Base-by-base conservation (phyloP, 202 grass and related monocot genomes). In the Zizania palustris region DNA sequence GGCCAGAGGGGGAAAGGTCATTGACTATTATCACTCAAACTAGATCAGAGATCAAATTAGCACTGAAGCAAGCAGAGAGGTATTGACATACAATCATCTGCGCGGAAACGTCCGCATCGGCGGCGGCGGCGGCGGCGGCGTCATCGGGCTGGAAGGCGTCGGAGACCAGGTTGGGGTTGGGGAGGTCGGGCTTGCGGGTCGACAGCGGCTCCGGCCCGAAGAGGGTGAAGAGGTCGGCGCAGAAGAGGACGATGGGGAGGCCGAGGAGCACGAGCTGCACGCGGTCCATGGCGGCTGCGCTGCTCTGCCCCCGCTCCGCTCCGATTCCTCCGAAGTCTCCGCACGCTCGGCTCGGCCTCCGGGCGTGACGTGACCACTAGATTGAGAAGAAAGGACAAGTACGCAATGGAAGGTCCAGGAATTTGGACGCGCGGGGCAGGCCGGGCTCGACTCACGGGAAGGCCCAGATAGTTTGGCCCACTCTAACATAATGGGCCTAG, bases 221-320 rank as follows among this genome's bases (percentile, higher is more conserved):
- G 87, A 96, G 89, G 48, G 89, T 87, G 38, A 91, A 75, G 59
- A 95, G 66, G 80, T 99, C 96, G 83, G 92, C 93, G 87, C 85
- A 96, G 87, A 99, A 92, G 63, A 99, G 96, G 78, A 93, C 83
- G 82, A 99, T 75, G 28, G 92, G 96, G 61, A 99, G 80, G 46
- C 92, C 92, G 43, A 99, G 58, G 57, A 99, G 89, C 61, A 99
- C 78, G 74, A 99, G 79, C 87, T 91, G 92, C 22, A 89, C 82
- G 33, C 92, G 92, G 85, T 99, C 96, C 96, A 99, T 96, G 86
- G 76, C 79, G 20, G 53, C 59, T 35, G 69, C 74, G 56, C 83
- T 82, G 46, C 74, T 51, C 16, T 28, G 28, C 22, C 65, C 46
- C 58, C 9, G 19, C 79, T 78, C 58, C 65, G 62, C 68, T 73